Base-by-base conservation (phyloP, 2,329 filamentous ascomycete genomes). In the Fusarium sp. region DNA sequence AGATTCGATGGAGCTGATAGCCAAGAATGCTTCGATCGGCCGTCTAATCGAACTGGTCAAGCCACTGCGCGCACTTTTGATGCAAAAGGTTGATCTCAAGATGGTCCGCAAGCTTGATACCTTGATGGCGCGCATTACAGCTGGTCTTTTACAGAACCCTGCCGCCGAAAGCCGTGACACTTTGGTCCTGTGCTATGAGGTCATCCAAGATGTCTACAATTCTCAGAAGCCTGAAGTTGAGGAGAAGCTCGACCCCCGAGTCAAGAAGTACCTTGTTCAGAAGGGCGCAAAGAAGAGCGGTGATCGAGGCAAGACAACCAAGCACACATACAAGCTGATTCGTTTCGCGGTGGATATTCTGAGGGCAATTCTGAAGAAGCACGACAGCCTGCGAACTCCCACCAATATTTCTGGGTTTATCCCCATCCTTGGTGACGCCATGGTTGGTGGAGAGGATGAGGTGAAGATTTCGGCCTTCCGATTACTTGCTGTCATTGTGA, bases 1-100 rank as follows among this genome's bases (percentile, higher is more conserved):
- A 75, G 97, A 99, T 77, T 97, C 96, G 1, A 97, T 98, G 91
- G 95, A 98, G 78, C 84, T 98, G 18, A 86, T 98, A 69, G 92
- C 96, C 26, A 93, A 91, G 75, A 94, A 91, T 47, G 91, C 93
- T 3, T 95, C 94, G 3, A 84, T 98, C 24, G 84, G 81, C 52
- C 89, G 90, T 58, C 85, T 98, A 8, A 89, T 91, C 47, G 88
- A 91, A 49, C 87, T 99, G 6, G 86, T 98, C 50, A 86, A 86
- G 54, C 97, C 96, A 2, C 84, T 98, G 46, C 92, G 93, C 74
- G 85, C 89, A 10, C 84, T 99, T 21, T 82, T 99, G 37, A 85
- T 91, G 57, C 93, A 98, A 78, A 96, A 92, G 77, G 87, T 99
- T 50, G 92, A 94, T 70, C 83, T 94, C 18, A 92, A 89, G 74